These are phyloP conservation scores for Ophiostoma australiae DNA, from an alignment of 2,329 filamentous ascomycete species.

Conservation along the genomic window DNA sequence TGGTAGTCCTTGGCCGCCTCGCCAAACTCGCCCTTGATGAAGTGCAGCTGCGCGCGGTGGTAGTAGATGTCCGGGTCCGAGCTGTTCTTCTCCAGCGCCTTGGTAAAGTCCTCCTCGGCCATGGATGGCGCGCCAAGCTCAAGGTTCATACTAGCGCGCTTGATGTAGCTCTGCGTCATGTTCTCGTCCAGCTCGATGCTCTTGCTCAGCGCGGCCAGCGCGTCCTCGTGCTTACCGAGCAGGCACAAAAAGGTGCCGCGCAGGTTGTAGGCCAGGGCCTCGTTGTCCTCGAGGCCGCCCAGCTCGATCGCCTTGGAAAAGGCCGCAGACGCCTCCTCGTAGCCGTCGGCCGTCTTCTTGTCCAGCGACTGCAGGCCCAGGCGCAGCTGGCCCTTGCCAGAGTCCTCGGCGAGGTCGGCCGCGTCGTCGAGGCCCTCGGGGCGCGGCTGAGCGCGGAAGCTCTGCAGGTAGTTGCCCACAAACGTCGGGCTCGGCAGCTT, in stretches of 20 bases:
- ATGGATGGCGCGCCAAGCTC: conserved; percentile 85
- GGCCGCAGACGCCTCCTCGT: conserved; percentile 77
- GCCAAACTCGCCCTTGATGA: conserved; percentile 90
- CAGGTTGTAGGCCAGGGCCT: conserved; percentile 93
- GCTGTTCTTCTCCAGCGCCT: conserved; percentile 77
- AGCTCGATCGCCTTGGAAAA: conserved; percentile 87
- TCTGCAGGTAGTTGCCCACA: conserved; percentile 97
- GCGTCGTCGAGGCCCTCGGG: conserved; percentile 78
- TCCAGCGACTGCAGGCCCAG: conserved; percentile 75
- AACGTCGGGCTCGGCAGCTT: conserved; percentile 94
- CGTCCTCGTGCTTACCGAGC: conserved; percentile 77
- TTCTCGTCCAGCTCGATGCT: conserved; percentile 84
- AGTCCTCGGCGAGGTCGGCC: conserved; percentile 69
- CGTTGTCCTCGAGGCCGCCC: conserved; percentile 71
- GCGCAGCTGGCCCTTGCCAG: conserved; percentile 79
- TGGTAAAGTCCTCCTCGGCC: conserved; percentile 80
- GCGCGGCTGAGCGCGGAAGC: conserved; percentile 79
- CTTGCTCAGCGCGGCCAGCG: conserved; percentile 81
- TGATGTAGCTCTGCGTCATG: conserved; percentile 96
- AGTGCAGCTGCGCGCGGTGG: conserved; percentile 95
- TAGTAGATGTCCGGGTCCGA: conserved; percentile 97
- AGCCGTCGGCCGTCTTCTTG: conserved; percentile 84
- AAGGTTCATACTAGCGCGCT: conserved; percentile 95
- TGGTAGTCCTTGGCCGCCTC: conserved; percentile 98
- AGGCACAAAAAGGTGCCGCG: conserved; percentile 94